Evolutionary conservation across 768 basidiomycete genomes (phyloP).

Genomic region (Suillus subaureus): DNA sequence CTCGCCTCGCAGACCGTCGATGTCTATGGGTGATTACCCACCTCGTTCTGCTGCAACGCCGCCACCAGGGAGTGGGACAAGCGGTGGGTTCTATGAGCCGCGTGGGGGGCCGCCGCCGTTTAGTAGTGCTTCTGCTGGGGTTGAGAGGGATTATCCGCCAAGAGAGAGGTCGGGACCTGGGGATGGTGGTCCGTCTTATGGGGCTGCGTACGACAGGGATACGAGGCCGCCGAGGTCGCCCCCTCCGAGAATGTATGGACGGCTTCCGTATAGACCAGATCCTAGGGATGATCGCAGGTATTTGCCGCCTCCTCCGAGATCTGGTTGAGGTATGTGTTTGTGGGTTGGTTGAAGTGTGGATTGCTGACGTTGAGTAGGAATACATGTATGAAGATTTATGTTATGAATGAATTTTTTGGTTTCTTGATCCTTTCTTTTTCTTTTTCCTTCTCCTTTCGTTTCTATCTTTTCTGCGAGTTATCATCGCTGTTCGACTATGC

Average conservation of each 20-base stretch:
- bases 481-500: neutral
- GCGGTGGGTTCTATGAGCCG: conserved; percentile 36
- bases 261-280: conserved; percentile 22
- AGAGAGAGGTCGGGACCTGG: conserved; percentile 23
- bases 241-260: conserved; percentile 19
- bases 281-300: conserved; percentile 41
- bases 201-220: conserved; percentile 40
- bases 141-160: conserved; percentile 39
- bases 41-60: conserved; percentile 27
- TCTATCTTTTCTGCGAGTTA: neutral
- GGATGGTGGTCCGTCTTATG: conserved; percentile 25
- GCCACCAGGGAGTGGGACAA: conserved; percentile 23
- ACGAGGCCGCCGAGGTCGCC: conserved; percentile 29
- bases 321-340: conserved; percentile 1
- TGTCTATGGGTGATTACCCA: conserved; percentile 23
- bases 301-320: conserved; percentile 29
- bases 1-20: conserved; percentile 29
- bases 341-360: neutral
- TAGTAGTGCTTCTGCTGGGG: conserved; percentile 21
- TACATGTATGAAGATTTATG: neutral
- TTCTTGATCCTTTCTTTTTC: neutral
- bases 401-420: neutral
- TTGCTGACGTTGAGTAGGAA: neutral
- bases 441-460: neutral
- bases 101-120: conserved; percentile 18